Conservation (phyloP, 2,329 filamentous ascomycete genomes). For the Talaromyces sp. region DNA sequence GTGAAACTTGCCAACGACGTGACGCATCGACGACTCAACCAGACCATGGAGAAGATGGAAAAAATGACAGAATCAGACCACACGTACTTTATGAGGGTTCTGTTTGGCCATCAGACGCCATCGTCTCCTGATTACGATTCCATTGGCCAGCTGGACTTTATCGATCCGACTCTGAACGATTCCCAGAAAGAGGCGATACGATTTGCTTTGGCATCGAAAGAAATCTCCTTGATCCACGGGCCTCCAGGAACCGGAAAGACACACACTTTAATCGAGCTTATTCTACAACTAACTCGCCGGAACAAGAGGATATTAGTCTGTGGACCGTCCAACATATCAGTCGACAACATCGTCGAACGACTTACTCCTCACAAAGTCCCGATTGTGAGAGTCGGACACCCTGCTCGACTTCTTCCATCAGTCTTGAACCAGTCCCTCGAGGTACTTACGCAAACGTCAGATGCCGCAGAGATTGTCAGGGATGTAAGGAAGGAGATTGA, state of each 20-base stretch:
- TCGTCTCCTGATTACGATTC: constrained; percentile 46
- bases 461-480: constrained; percentile 81
- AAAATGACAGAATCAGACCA: constrained; percentile 54
- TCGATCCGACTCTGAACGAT: constrained; percentile 54
- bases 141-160: constrained; percentile 47
- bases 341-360: constrained; percentile 96
- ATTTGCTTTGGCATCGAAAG: constrained; percentile 78
- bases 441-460: constrained; percentile 82
- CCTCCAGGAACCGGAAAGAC: constrained; percentile 97
- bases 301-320: constrained; percentile 81
- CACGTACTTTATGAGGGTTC: constrained; percentile 55
- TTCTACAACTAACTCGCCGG: constrained; percentile 77
- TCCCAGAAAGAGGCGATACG: constrained; percentile 61
- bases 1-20: constrained; percentile 65
- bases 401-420: constrained; percentile 80
- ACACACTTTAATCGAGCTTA: constrained; percentile 90
- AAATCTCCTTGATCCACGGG: constrained; percentile 88
- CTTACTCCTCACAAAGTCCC: constrained; percentile 78
- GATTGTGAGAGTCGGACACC: constrained; percentile 87
- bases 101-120: constrained; percentile 56
- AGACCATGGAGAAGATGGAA: constrained; percentile 57
- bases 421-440: constrained; percentile 89
- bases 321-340: constrained; percentile 92
- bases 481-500: constrained; percentile 94
- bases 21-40: constrained; percentile 62